Conservation (phyloP, 108 stramenopile species). For the Aurantiochytrium sp. region DNA sequence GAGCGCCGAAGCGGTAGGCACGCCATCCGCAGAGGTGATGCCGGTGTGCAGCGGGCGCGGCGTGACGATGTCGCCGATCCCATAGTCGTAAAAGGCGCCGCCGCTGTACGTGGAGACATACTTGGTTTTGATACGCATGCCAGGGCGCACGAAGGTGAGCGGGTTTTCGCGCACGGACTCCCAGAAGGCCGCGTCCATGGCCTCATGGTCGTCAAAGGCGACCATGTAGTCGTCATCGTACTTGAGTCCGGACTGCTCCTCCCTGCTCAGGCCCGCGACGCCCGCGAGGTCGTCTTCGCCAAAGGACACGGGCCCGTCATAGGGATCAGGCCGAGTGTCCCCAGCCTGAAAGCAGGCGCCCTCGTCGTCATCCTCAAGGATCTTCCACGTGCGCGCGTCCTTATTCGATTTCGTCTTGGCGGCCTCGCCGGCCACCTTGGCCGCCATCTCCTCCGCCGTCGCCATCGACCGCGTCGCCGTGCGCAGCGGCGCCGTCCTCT, state of each 20-base stretch:
- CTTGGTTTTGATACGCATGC: neutral
- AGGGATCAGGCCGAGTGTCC: neutral
- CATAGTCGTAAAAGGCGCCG: constrained; percentile 1
- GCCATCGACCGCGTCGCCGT: too few relatives aligned
- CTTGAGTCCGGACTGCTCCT: neutral
- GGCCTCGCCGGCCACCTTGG: too few relatives aligned
- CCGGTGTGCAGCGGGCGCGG: neutral
- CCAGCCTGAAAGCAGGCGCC: neutral
- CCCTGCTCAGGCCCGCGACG: neutral
- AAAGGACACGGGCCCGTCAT: neutral
- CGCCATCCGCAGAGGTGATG: neutral
- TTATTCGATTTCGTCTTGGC: too few relatives aligned
- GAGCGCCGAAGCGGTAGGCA: neutral
- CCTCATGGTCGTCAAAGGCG: neutral
- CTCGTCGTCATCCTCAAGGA: too few relatives aligned
- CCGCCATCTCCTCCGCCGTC: too few relatives aligned
- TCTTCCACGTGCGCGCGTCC: too few relatives aligned
- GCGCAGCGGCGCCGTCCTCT: too few relatives aligned
- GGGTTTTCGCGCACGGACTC: neutral
- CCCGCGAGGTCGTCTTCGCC: neutral
- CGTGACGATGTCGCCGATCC: neutral
- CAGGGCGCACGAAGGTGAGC: neutral
- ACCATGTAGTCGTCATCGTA: neutral
- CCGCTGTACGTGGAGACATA: neutral
- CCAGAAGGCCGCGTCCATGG: neutral